These are phyloP conservation scores for Platanthera zijinensis DNA, from an alignment of 106 monocot genomes.

Conservation along the genomic window DNA sequence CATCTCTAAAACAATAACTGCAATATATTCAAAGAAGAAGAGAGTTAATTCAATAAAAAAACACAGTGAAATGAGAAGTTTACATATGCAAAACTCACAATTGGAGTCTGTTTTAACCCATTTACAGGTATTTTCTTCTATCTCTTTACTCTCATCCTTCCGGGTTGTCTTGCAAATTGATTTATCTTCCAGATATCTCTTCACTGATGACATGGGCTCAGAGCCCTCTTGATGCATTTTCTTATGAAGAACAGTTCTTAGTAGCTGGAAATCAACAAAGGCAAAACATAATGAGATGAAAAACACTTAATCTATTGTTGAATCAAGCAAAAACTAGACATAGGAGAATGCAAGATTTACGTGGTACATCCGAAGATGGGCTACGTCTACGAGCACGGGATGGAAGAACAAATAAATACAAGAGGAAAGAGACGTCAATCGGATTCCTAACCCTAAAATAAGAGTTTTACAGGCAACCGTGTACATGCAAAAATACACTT, in stretches of 20 bases:
- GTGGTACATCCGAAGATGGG: no score
- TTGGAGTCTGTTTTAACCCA: conserved; percentile 69
- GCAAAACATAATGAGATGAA: background rate
- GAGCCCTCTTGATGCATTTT: conserved; percentile 19
- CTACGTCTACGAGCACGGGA: no score
- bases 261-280: background rate
- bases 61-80: background rate
- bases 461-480: no score
- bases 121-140: conserved; percentile 19
- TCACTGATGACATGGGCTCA: background rate
- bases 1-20: conserved; percentile 22
- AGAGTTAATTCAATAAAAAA: background rate
- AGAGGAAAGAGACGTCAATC: no score
- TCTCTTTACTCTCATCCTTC: conserved; percentile 3
- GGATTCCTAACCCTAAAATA: no score
- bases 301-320: background rate
- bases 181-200: conserved; percentile 21
- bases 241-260: conserved; percentile 16
- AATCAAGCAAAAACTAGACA: background rate
- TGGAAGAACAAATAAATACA: no score
- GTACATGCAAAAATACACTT: no score
- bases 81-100: conserved; percentile 20
- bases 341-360: no score
- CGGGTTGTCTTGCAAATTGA: conserved; percentile 5
- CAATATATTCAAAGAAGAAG: background rate